These are phyloP conservation scores for Phytophthora litchii DNA, from an alignment of 352 stramenopile species.

Conservation along the genomic window DNA sequence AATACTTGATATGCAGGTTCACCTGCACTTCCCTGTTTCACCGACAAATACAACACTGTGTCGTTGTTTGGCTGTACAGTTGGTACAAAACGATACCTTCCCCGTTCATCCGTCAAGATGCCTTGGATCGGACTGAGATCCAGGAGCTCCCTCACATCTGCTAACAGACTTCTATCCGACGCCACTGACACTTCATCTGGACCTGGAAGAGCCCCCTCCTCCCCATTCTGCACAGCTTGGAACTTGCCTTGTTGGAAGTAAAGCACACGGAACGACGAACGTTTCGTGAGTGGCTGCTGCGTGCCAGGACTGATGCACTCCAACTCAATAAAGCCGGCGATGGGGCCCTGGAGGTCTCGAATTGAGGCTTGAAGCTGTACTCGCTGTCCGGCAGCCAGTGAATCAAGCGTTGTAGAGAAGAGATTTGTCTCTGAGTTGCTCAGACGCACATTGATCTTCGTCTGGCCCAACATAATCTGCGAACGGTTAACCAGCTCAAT, in stretches of 20 bases:
- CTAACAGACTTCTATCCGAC: slow-evolving; percentile 41
- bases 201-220: slow-evolving; percentile 17
- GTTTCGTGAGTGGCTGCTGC: slow-evolving; percentile 56
- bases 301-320: slow-evolving; percentile 65
- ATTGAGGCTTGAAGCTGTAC: slow-evolving; percentile 43
- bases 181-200: slow-evolving; percentile 11
- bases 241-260: slow-evolving; percentile 48
- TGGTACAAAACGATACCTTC: slow-evolving; percentile 52
- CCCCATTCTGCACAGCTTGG: slow-evolving; percentile 28
- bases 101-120: slow-evolving; percentile 47
- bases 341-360: slow-evolving; percentile 5
- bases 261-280: slow-evolving; percentile 48
- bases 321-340: slow-evolving; percentile 43
- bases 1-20: slow-evolving; percentile 23
- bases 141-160: slow-evolving; percentile 52
- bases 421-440: slow-evolving; percentile 7
- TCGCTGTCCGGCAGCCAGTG: slow-evolving; percentile 24
- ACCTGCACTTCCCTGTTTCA: slow-evolving; percentile 19
- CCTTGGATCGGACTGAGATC: slow-evolving; percentile 62
- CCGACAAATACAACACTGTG: slow-evolving; percentile 38
- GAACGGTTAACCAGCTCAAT: slow-evolving; percentile 60
- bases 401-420: slow-evolving; percentile 32
- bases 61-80: not conserved
- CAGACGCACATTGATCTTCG: slow-evolving; percentile 29
- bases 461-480: slow-evolving; percentile 54